Conservation (phyloP, 331 rosid species). For the Saraca asoca region DNA sequence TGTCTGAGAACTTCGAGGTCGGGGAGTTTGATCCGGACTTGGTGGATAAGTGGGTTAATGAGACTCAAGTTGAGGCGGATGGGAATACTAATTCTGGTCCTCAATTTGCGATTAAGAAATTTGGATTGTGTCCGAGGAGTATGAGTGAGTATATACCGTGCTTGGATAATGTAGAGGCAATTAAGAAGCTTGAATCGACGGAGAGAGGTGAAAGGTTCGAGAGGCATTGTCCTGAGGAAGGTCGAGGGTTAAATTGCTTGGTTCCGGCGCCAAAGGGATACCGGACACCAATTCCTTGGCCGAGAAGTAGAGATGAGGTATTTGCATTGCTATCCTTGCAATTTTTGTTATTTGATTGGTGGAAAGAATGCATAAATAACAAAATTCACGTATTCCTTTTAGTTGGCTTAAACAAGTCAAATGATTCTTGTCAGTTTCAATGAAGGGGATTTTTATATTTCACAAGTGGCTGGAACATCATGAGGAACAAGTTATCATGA, state of each 20-base stretch:
- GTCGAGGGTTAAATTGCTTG: conserved; percentile 61
- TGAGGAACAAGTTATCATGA: not conserved
- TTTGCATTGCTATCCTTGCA: not conserved
- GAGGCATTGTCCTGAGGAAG: conserved; percentile 73
- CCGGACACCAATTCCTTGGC: conserved; percentile 79
- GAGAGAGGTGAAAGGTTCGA: conserved; percentile 71
- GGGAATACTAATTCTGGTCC: conserved; percentile 16
- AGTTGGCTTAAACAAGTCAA: conserved; percentile 10
- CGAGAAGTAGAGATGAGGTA: conserved; percentile 95
- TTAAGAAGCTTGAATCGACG: conserved; percentile 56
- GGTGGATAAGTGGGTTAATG: conserved; percentile 57
- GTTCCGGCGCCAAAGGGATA: conserved; percentile 84
- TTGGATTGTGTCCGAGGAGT: conserved; percentile 46
- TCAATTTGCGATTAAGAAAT: conserved; percentile 45
- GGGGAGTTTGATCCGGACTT: conserved; percentile 62
- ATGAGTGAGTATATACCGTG: conserved; percentile 87
- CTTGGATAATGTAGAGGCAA: conserved; percentile 74
- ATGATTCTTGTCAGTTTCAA: conserved; percentile 1
- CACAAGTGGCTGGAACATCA: not conserved
- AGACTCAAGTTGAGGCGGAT: conserved; percentile 27
- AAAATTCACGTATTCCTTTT: conserved; percentile 6
- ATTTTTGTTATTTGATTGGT: conserved; percentile 1
- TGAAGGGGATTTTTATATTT: not conserved
- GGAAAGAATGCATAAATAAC: not conserved
- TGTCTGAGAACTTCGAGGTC: conserved; percentile 84